phyloP scores from a whole-genome alignment of 225 moss, liverwort and hornwort species.

The Polytrichum formosum region DNA sequence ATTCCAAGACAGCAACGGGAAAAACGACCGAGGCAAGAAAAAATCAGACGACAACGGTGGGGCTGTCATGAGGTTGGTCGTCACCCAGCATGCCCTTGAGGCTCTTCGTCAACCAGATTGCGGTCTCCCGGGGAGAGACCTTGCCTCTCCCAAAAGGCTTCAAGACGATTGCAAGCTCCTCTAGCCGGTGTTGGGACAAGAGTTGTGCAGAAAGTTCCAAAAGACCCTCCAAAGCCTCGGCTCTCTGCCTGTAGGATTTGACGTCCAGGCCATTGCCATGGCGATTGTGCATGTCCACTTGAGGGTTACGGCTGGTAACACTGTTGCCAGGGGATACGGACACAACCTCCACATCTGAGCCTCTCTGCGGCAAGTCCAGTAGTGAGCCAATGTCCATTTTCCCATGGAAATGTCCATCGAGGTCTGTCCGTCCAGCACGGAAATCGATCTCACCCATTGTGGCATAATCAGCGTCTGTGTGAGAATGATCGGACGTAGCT shows the following conservation, averaged over 20 bases:
- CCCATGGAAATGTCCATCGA: slow-evolving; percentile 68
- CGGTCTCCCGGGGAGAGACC: slow-evolving; percentile 93
- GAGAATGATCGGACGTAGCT: slow-evolving; percentile 59
- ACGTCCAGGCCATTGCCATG: slow-evolving; percentile 71
- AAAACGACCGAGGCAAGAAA: neutral
- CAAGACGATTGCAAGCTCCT: slow-evolving; percentile 90
- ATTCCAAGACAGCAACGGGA: neutral
- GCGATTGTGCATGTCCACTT: slow-evolving; percentile 55
- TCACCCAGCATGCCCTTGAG: slow-evolving; percentile 63
- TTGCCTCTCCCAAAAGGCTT: slow-evolving; percentile 96
- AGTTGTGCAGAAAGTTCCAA: slow-evolving; percentile 96
- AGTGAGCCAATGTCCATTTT: slow-evolving; percentile 95
- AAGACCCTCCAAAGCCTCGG: slow-evolving; percentile 92
- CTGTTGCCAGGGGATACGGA: slow-evolving; percentile 44
- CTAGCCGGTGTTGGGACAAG: slow-evolving; percentile 86
- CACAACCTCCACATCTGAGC: slow-evolving; percentile 63
- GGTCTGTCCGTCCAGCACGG: slow-evolving; percentile 70
- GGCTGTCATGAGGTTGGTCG: slow-evolving; percentile 38
- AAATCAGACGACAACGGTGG: slow-evolving; percentile 19
- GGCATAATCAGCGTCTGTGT: slow-evolving; percentile 47
- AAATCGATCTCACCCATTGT: slow-evolving; percentile 73
- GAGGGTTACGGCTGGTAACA: slow-evolving; percentile 40
- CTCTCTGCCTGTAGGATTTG: slow-evolving; percentile 86
- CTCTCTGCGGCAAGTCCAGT: slow-evolving; percentile 71
- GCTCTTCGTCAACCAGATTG: slow-evolving; percentile 61